Evolutionary conservation across 2,329 filamentous ascomycete species (phyloP).

Genomic region (Mollisiaceae sp.): DNA sequence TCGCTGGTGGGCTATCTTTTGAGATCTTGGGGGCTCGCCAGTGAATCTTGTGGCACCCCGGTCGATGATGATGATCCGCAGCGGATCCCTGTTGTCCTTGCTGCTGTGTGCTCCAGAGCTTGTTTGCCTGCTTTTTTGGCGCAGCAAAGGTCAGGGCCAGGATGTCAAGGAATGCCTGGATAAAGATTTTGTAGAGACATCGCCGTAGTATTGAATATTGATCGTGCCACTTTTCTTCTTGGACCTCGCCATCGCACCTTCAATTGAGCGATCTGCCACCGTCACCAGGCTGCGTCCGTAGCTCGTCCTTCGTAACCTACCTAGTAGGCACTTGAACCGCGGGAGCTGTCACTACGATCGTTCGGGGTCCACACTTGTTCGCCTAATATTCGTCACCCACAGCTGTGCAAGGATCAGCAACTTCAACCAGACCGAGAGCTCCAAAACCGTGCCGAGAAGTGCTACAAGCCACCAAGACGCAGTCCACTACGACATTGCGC

Average conservation of each 20-base stretch:
- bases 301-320: neutral
- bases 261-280: neutral
- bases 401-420: neutral
- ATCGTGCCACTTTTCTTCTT: neutral
- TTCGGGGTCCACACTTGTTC: neutral
- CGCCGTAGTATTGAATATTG: neutral
- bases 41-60: neutral
- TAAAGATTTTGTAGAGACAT: neutral
- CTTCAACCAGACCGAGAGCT: neutral
- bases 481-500: slow-evolving; percentile 2
- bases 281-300: neutral
- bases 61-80: slow-evolving; percentile 7
- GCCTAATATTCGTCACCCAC: neutral
- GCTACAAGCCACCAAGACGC: slow-evolving; percentile 8
- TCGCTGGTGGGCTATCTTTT: neutral
- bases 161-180: neutral
- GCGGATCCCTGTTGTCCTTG: neutral
- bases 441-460: neutral
- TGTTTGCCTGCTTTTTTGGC: neutral
- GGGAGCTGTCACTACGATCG: no score
- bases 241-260: neutral
- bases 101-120: neutral
- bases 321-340: neutral
- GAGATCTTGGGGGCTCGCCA: neutral
- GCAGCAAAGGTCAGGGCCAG: neutral